Evolutionary conservation across 352 stramenopile genomes (phyloP).

Genomic region (Phytophthora aleatoria): DNA sequence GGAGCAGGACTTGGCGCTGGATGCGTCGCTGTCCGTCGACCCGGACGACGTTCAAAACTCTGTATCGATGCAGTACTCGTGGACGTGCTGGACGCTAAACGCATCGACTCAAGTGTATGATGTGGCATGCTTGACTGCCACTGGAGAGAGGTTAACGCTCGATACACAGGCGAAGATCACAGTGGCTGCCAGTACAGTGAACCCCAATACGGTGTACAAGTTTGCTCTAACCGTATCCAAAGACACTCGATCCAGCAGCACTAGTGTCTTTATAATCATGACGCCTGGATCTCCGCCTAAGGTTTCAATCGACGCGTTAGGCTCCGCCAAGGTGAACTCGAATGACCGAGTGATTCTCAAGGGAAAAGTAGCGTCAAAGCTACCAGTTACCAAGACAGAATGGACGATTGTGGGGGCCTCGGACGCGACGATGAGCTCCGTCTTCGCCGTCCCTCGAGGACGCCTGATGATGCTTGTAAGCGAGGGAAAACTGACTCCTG

Average conservation of each 20-base stretch:
- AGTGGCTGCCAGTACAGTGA: conserved; percentile 47
- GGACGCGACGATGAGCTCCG: conserved; percentile 24
- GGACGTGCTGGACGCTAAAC: conserved; percentile 44
- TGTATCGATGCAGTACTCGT: conserved; percentile 46
- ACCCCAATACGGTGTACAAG: conserved; percentile 58
- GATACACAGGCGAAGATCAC: conserved; percentile 36
- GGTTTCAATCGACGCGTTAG: conserved; percentile 57
- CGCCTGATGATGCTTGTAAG: conserved; percentile 58
- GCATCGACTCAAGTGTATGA: conserved; percentile 36
- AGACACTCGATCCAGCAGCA: conserved; percentile 37
- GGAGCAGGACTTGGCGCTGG: conserved; percentile 54
- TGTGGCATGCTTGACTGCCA: conserved; percentile 35
- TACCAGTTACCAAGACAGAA: conserved; percentile 44
- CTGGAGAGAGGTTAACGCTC: conserved; percentile 27
- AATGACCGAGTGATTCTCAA: conserved; percentile 65
- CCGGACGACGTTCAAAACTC: conserved; percentile 47
- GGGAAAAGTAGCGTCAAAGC: conserved; percentile 48
- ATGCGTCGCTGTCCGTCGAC: conserved; percentile 58
- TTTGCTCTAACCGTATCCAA: conserved; percentile 53
- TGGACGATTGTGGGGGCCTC: conserved; percentile 52
- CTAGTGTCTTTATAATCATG: conserved; percentile 51
- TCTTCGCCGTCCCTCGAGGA: conserved; percentile 49
- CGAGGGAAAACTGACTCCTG: conserved; percentile 48
- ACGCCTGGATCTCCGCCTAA: conserved; percentile 53
- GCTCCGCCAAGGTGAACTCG: conserved; percentile 50